phyloP scores from a whole-genome alignment of 805 yeast genomes.

The Torulaspora franciscae region DNA sequence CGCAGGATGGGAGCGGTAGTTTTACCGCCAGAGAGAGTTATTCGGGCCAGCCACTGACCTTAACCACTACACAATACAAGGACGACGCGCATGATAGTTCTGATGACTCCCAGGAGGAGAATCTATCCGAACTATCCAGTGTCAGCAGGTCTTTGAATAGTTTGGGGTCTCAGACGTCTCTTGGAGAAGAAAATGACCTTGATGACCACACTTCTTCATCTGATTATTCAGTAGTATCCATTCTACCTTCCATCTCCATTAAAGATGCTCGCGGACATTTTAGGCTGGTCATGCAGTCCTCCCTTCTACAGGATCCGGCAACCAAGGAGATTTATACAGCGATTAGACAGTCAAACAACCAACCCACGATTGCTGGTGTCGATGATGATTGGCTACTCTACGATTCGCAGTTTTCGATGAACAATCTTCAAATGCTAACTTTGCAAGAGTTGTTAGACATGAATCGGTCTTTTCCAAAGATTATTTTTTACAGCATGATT shows the following conservation, averaged over 20 bases:
- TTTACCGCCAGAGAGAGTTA: constrained; percentile 11
- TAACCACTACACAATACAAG: constrained; percentile 17
- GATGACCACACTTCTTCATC: constrained; percentile 10
- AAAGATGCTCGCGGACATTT: constrained; percentile 31
- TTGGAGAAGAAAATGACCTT: constrained; percentile 5
- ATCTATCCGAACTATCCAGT: constrained; percentile 17
- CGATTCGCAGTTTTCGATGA: constrained; percentile 37
- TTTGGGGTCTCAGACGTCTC: constrained; percentile 11
- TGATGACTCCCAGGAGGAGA: constrained; percentile 6
- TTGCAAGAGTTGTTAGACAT: constrained; percentile 35
- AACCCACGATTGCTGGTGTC: constrained; percentile 29
- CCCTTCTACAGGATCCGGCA: constrained; percentile 26
- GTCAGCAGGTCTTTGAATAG: constrained; percentile 17
- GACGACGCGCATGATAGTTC: constrained; percentile 4
- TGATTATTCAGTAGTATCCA: constrained; percentile 22
- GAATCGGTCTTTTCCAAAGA: constrained; percentile 29
- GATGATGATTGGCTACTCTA: constrained; percentile 42
- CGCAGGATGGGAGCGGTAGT: constrained; percentile 3
- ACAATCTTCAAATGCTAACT: constrained; percentile 35
- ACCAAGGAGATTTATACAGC: constrained; percentile 32
- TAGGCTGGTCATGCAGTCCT: constrained; percentile 33
- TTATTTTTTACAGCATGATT: constrained; percentile 35
- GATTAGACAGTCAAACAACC: constrained; percentile 31
- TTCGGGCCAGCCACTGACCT: constrained; percentile 17
- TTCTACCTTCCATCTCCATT: constrained; percentile 33